Percentiles rank a stretch among this genome's conserved stretches.
Evolutionary conservation across 306 rosid genomes (phyloP).

Genomic region (Alnus glutinosa): DNA sequence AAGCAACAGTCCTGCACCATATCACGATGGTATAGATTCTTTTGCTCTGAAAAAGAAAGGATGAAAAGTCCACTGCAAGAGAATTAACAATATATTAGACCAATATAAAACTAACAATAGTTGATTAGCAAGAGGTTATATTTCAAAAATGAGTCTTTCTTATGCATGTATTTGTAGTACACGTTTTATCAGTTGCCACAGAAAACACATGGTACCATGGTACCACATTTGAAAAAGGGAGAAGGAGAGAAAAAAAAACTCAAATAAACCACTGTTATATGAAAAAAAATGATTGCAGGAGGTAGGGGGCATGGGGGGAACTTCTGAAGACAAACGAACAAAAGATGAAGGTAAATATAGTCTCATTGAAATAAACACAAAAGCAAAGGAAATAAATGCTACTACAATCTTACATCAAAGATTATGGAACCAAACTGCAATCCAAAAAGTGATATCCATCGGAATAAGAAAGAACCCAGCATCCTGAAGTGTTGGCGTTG

Average conservation of each 20-base stretch:
- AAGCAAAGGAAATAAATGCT: constrained; percentile 2
- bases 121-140: background rate
- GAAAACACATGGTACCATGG: background rate
- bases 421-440: background rate
- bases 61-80: constrained; percentile 60
- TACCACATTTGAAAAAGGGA: background rate
- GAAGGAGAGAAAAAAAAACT: background rate
- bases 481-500: constrained; percentile 83
- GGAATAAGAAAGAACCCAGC: constrained; percentile 80
- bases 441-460: constrained; percentile 42
- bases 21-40: constrained; percentile 50
- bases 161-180: background rate
- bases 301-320: background rate
- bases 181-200: background rate
- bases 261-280: background rate
- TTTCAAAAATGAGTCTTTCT: background rate
- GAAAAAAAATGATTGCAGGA: background rate
- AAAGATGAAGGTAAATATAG: constrained; percentile 60
- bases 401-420: background rate
- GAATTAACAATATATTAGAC: constrained; percentile 4
- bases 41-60: constrained; percentile 54
- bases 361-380: constrained; percentile 50
- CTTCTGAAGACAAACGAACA: constrained; percentile 71
- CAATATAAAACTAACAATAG: background rate
- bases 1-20: constrained; percentile 60